Conservation (phyloP, 1,284 basidiomycete genomes). For the Cerioporus squamosus region DNA sequence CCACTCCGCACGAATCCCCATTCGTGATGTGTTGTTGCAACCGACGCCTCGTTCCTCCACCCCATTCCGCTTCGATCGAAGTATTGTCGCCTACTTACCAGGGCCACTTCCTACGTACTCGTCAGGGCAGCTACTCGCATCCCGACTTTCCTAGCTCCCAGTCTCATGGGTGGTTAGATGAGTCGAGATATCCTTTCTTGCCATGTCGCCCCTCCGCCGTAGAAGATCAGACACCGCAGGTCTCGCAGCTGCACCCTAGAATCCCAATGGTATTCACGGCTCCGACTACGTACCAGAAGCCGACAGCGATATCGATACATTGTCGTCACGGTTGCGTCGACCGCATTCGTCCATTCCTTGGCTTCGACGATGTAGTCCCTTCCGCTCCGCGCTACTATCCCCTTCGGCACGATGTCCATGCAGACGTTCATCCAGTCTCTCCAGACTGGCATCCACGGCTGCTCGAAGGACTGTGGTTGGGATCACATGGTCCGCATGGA, state of each 20-base stretch:
- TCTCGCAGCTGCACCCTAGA: slow-evolving; percentile 9
- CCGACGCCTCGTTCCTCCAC: not conserved
- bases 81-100: slow-evolving; percentile 17
- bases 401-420: slow-evolving; percentile 14
- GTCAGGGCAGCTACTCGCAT: slow-evolving; percentile 9
- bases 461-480: slow-evolving; percentile 34
- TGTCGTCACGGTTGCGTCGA: slow-evolving; percentile 18
- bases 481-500: slow-evolving; percentile 30
- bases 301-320: slow-evolving; percentile 16
- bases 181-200: slow-evolving; percentile 12
- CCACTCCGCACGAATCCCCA: not conserved
- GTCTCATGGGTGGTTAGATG: slow-evolving; percentile 22
- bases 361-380: slow-evolving; percentile 20
- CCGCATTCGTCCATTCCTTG: slow-evolving; percentile 18
- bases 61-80: slow-evolving; percentile 9
- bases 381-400: slow-evolving; percentile 31
- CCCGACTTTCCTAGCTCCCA: slow-evolving; percentile 17
- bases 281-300: slow-evolving; percentile 13
- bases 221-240: slow-evolving; percentile 5
- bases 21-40: slow-evolving; percentile 11
- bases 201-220: not conserved
- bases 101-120: slow-evolving; percentile 20
- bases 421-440: slow-evolving; percentile 10
- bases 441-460: slow-evolving; percentile 21
- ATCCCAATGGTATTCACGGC: slow-evolving; percentile 18